phyloP scores from a whole-genome alignment of 495 filamentous ascomycete species.

The Cercophora samala region DNA sequence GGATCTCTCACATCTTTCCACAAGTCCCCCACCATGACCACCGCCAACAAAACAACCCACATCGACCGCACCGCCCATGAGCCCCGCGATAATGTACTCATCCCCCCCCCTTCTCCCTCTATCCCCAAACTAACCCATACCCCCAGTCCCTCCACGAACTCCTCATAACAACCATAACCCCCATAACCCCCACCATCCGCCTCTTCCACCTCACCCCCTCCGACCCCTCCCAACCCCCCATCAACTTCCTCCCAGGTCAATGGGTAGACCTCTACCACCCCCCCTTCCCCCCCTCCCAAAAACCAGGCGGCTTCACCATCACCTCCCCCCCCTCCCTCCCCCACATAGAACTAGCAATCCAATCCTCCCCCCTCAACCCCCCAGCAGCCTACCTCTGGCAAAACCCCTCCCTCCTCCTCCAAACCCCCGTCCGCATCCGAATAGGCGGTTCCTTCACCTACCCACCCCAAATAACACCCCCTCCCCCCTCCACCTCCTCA shows the following conservation, averaged over 20 bases:
- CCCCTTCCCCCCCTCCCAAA: conserved; percentile 56
- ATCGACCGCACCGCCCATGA: conserved; percentile 60
- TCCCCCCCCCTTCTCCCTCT: background rate
- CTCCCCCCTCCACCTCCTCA: too few relatives aligned
- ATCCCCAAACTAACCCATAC: conserved; percentile 26
- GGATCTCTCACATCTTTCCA: background rate
- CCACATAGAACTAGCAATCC: conserved; percentile 33
- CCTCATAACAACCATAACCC: conserved; percentile 32
- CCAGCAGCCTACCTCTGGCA: conserved; percentile 75
- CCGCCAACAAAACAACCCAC: conserved; percentile 36
- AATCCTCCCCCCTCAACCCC: conserved; percentile 27
- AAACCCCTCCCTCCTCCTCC: conserved; percentile 50
- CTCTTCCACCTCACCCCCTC: conserved; percentile 35
- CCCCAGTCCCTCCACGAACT: conserved; percentile 40
- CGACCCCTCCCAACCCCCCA: conserved; percentile 4
- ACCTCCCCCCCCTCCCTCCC: conserved; percentile 62
- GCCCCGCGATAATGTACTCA: conserved; percentile 4
- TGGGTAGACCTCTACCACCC: conserved; percentile 87
- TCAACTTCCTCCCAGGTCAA: conserved; percentile 78
- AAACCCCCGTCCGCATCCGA: conserved; percentile 57
- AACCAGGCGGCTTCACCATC: conserved; percentile 82
- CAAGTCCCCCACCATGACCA: background rate
- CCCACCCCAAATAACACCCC: conserved; percentile 65
- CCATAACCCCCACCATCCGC: conserved; percentile 37
- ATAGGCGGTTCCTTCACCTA: conserved; percentile 80